A percentile compares a stretch with the other conserved stretches of the same genome.
phyloP scores from a whole-genome alignment of 352 stramenopile genomes.

The Plasmopara halstedii region DNA sequence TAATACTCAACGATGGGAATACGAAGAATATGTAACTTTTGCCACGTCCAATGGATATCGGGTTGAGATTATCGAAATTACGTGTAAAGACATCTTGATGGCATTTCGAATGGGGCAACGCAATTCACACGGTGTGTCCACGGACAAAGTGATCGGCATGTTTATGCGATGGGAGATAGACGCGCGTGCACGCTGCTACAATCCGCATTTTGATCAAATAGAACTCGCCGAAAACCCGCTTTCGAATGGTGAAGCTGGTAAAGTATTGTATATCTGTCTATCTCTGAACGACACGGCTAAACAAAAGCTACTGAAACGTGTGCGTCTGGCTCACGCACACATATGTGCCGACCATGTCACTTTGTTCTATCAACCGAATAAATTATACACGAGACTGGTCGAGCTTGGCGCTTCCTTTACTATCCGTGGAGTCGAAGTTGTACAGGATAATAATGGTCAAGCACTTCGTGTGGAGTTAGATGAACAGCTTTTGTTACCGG shows the following conservation, averaged over 20 bases:
- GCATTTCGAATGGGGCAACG: conserved; percentile 46
- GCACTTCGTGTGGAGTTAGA: conserved; percentile 42
- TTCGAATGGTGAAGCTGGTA: conserved; percentile 28
- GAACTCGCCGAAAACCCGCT: conserved; percentile 42
- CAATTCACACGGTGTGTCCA: conserved; percentile 60
- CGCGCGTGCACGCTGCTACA: conserved; percentile 24
- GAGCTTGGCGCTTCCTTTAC: conserved; percentile 34
- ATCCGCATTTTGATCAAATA: conserved; percentile 38
- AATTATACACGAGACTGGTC: conserved; percentile 35
- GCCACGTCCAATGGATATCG: conserved; percentile 17
- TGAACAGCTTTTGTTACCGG: conserved; percentile 21
- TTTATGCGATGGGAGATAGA: conserved; percentile 57
- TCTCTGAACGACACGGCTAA: conserved; percentile 35
- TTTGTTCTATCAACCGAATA: conserved; percentile 50
- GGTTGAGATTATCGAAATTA: conserved; percentile 49
- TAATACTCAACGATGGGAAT: conserved; percentile 63
- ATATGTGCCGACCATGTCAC: conserved; percentile 60
- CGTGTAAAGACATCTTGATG: conserved; percentile 34
- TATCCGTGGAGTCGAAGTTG: conserved; percentile 28
- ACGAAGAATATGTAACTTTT: conserved; percentile 39
- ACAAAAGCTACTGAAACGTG: conserved; percentile 23
- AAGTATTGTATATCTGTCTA: conserved; percentile 44
- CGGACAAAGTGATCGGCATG: conserved; percentile 62
- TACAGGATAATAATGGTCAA: conserved; percentile 41
- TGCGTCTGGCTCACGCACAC: conserved; percentile 25